Evolutionary conservation across 495 filamentous ascomycete species (phyloP).

Genomic region (Trichoderma virens): DNA sequence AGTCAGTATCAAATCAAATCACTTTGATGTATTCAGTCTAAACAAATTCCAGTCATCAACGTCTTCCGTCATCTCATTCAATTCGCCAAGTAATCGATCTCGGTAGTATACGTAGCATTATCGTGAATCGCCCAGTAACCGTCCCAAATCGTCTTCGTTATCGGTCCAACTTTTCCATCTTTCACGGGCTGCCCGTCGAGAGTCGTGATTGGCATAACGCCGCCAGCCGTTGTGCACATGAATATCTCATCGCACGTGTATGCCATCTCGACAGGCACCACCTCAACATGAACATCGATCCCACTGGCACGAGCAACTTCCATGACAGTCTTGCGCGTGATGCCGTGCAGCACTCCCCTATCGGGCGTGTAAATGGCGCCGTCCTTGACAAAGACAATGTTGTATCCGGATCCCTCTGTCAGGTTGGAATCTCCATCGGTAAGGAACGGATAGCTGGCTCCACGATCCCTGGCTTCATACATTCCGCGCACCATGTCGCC

Average conservation of each 20-base stretch:
- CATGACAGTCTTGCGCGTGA: constrained; percentile 29
- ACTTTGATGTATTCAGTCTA: too few relatives aligned
- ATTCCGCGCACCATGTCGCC: constrained; percentile 31
- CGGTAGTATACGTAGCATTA: neutral
- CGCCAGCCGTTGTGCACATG: constrained; percentile 34
- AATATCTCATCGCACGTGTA: constrained; percentile 31
- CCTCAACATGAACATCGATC: constrained; percentile 21
- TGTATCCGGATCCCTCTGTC: constrained; percentile 25
- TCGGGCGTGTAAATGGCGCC: constrained; percentile 26
- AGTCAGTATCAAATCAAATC: too few relatives aligned
- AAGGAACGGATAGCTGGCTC: constrained; percentile 26
- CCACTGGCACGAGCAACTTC: constrained; percentile 21
- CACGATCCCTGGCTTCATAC: constrained; percentile 23
- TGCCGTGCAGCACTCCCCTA: constrained; percentile 26
- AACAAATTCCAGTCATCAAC: too few relatives aligned
- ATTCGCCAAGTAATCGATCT: neutral
- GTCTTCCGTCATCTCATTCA: too few relatives aligned
- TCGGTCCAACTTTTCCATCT: constrained; percentile 27
- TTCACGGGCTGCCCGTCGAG: constrained; percentile 29
- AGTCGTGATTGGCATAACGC: constrained; percentile 32
- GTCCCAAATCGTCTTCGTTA: constrained; percentile 37
- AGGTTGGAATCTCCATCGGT: constrained; percentile 32
- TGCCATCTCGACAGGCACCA: constrained; percentile 24
- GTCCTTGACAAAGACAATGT: constrained; percentile 26
- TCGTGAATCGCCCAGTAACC: constrained; percentile 22